Evolutionary conservation across 352 stramenopile species (phyloP).

Genomic region (Phytophthora parvispora): DNA sequence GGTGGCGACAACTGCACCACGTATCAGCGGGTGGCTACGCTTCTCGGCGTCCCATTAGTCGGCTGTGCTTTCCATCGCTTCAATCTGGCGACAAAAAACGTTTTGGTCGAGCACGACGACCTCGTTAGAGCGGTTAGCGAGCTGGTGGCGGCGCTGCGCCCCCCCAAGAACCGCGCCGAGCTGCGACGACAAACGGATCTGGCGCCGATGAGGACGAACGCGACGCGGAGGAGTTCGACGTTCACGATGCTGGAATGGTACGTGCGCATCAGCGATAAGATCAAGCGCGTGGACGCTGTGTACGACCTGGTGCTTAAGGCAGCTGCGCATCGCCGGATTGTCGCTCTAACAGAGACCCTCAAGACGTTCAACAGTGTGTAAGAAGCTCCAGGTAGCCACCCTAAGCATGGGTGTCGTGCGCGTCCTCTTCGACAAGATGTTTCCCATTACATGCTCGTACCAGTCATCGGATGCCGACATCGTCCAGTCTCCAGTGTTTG

Average conservation of each 20-base stretch:
- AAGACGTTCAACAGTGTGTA: constrained; percentile 5
- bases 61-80: constrained; percentile 9
- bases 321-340: constrained; percentile 1
- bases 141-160: neutral
- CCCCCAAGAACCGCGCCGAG: neutral
- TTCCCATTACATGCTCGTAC: too few relatives aligned
- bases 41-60: neutral
- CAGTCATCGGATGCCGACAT: too few relatives aligned
- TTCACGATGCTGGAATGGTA: constrained; percentile 9
- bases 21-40: neutral
- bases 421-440: too few relatives aligned
- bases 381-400: neutral
- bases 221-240: neutral
- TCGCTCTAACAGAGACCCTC: constrained; percentile 3
- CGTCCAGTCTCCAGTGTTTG: too few relatives aligned
- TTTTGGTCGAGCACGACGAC: neutral
- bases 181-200: neutral
- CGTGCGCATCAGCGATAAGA: constrained; percentile 5
- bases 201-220: neutral
- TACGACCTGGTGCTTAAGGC: constrained; percentile 7
- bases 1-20: constrained; percentile 6
- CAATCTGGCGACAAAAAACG: constrained; percentile 4
- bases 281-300: constrained; percentile 9
- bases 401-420: too few relatives aligned
- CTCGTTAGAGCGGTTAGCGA: neutral